Base-by-base conservation (phyloP, 1,284 basidiomycete species). In the Melampsora larici-populina region DNA sequence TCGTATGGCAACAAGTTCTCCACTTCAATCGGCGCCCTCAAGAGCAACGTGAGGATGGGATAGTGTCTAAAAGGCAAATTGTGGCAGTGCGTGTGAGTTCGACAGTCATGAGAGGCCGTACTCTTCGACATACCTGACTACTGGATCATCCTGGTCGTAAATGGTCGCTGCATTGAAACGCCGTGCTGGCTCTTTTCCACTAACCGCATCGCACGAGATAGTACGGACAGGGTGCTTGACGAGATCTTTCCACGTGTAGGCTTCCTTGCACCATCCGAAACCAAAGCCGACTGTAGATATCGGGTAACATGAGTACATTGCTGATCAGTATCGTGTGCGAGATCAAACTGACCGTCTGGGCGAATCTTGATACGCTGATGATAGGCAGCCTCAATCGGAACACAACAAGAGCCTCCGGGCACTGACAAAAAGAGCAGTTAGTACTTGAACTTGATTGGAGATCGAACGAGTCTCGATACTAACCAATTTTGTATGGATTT, bases 1-100 rank as follows among this genome's bases (percentile, higher is more conserved):
- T 99, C 94, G 85, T 92, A 97, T 0, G 97, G 97, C 63, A 99
- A 86, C 31, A 99, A 85, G 82, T 99, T 99, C 86, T 99, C 97
- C 13, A 99, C 86, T 83, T 99, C 97, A 49, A 77, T 77, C 26
- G 74, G 74, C 26, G 74, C 66, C 31, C 74, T 49, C 60, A 68
- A 70, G 18, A 36, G 58, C 55, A 69, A 70, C n/a, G 74, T 70
- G 40, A 77, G 68, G 49, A 68, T 77, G 36, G 74, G 74, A 64
- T 77, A 77, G 63, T 77, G 68, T 43, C 74, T 77, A 58, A 48
- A 17, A 62, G 99, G 88, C 0, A 55, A 55, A 55, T 21, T 55
- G 21, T 7, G 51, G 4, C 15, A 55, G 3, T 36, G 9, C 36
- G 5, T 3, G 36, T 36, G 36, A 36, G 36, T 36, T 36, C 36